These are phyloP conservation scores for Alternaria solani DNA, from an alignment of 2,329 filamentous ascomycete species.

Conservation along the genomic window DNA sequence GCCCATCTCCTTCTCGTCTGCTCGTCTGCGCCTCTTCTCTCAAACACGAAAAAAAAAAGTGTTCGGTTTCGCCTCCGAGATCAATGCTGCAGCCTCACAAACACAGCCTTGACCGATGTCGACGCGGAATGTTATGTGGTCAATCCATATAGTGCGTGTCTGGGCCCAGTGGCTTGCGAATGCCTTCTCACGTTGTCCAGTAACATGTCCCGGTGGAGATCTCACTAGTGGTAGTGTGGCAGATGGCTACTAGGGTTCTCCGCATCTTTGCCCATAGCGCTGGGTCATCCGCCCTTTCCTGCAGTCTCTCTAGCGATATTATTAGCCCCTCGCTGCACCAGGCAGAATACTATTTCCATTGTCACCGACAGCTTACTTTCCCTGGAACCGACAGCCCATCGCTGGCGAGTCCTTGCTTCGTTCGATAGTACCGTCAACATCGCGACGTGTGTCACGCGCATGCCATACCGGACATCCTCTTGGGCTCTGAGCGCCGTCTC, in stretches of 20 bases:
- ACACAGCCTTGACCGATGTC: not conserved
- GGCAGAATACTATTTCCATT: constrained; percentile 6
- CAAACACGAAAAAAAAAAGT: not conserved
- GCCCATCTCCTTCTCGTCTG: constrained; percentile 10
- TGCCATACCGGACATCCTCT: constrained; percentile 15
- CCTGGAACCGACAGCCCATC: constrained; percentile 1
- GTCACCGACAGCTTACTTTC: constrained; percentile 18
- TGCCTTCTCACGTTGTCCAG: constrained; percentile 21
- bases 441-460: constrained; percentile 15
- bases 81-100: constrained; percentile 11
- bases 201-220: constrained; percentile 6
- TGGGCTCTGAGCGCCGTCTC: constrained; percentile 28
- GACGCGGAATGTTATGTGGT: constrained; percentile 7
- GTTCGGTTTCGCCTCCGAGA: constrained; percentile 3
- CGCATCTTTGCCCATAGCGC: constrained; percentile 40
- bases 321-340: constrained; percentile 32
- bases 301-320: constrained; percentile 26
- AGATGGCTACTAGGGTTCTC: constrained; percentile 41
- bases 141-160: constrained; percentile 11
- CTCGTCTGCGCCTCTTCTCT: constrained; percentile 1
- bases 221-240: constrained; percentile 21
- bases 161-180: constrained; percentile 21
- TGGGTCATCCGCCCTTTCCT: constrained; percentile 39
- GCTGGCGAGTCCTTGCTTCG: not conserved
- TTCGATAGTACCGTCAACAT: constrained; percentile 9